Evolutionary conservation across 495 filamentous ascomycete genomes (phyloP).

Genomic region (Tuber indicum): DNA sequence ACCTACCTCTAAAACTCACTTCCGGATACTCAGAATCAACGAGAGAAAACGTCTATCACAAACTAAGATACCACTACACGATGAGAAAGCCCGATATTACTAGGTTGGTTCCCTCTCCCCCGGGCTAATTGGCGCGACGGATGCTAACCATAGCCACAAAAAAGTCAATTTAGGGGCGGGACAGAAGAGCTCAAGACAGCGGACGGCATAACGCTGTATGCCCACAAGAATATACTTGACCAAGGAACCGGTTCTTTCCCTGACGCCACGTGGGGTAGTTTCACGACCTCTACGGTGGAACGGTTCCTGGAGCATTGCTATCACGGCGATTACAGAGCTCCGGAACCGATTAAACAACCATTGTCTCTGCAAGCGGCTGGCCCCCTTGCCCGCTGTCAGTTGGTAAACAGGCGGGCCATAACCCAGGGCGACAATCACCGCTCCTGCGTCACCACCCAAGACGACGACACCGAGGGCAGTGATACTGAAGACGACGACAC

Average conservation of each 20-base stretch:
- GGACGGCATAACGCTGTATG: not conserved
- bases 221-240: not conserved
- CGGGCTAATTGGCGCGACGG: not conserved
- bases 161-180: not conserved
- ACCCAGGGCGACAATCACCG: too few relatives aligned
- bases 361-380: not conserved
- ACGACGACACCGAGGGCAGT: too few relatives aligned
- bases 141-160: not conserved
- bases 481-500: too few relatives aligned
- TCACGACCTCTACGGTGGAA: constrained; percentile 52
- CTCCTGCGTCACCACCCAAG: too few relatives aligned
- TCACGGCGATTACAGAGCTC: constrained; percentile 64
- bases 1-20: not conserved
- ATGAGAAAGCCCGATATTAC: not conserved
- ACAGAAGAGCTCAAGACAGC: not conserved
- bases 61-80: not conserved
- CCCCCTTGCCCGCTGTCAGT: too few relatives aligned
- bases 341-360: not conserved
- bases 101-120: not conserved
- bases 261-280: not conserved
- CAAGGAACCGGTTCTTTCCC: not conserved
- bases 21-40: not conserved
- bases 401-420: too few relatives aligned
- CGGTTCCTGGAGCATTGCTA: constrained; percentile 87
- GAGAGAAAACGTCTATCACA: too few relatives aligned